A percentile compares a stretch with the other conserved stretches of the same genome.
These are phyloP conservation scores for Chaetoceros muelleri DNA, from an alignment of 108 stramenopile species.

Conservation along the genomic window DNA sequence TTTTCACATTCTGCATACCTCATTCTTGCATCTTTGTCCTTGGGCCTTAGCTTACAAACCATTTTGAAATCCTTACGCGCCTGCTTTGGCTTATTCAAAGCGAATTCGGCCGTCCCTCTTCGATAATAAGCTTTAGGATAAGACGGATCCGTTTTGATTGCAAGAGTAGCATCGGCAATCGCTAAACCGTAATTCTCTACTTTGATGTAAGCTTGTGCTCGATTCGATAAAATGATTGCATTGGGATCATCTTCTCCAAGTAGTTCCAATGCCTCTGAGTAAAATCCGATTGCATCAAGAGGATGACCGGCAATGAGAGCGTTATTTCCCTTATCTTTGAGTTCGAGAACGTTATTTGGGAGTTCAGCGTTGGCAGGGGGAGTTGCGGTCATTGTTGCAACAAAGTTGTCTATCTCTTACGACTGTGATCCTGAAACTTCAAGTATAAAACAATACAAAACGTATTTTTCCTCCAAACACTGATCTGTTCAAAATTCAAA, in stretches of 20 bases:
- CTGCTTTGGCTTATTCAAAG: slow-evolving; percentile 86
- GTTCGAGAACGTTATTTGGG: slow-evolving; percentile 30
- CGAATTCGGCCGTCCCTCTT: slow-evolving; percentile 91
- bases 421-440: background rate
- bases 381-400: background rate
- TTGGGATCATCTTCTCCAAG: slow-evolving; percentile 19
- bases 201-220: slow-evolving; percentile 90
- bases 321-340: slow-evolving; percentile 69
- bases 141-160: slow-evolving; percentile 75
- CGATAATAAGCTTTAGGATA: slow-evolving; percentile 98
- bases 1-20: slow-evolving; percentile 89
- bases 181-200: slow-evolving; percentile 95
- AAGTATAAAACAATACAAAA: too few relatives aligned
- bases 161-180: slow-evolving; percentile 83
- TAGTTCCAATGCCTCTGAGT: slow-evolving; percentile 61
- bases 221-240: slow-evolving; percentile 85
- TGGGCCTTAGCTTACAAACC: slow-evolving; percentile 74
- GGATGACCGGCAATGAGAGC: slow-evolving; percentile 53
- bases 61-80: slow-evolving; percentile 87
- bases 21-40: slow-evolving; percentile 72
- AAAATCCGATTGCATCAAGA: slow-evolving; percentile 65
- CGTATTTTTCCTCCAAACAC: too few relatives aligned
- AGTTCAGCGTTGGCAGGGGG: background rate
- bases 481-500: too few relatives aligned
- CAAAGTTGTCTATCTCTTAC: background rate